Percentiles rank a stretch among this genome's conserved stretches.
Evolutionary conservation across 2,329 filamentous ascomycete genomes (phyloP).

Genomic region (Aspergillus ustus): DNA sequence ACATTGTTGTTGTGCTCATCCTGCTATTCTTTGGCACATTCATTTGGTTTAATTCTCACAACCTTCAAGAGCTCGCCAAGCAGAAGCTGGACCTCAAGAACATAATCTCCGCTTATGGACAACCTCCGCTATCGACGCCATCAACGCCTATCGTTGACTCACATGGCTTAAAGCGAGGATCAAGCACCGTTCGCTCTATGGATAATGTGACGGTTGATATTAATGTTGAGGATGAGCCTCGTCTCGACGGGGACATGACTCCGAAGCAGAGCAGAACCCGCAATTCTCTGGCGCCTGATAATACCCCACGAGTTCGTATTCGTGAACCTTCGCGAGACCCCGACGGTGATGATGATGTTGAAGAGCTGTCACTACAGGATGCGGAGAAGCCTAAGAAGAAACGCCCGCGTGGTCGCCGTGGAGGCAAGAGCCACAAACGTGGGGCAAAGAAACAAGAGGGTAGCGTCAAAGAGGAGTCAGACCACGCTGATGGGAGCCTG

Average conservation of each 20-base stretch:
- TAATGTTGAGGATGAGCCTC: constrained; percentile 27
- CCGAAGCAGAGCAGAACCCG: constrained; percentile 33
- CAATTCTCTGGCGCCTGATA: constrained; percentile 26
- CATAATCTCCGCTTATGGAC: constrained; percentile 46
- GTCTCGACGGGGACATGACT: constrained; percentile 31
- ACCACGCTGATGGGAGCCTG: constrained; percentile 58
- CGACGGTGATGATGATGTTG: constrained; percentile 38
- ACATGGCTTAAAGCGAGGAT: constrained; percentile 33
- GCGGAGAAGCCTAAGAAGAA: constrained; percentile 67
- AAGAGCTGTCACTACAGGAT: constrained; percentile 34
- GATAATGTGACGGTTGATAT: constrained; percentile 41
- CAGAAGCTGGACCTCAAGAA: constrained; percentile 52
- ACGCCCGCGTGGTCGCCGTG: constrained; percentile 71
- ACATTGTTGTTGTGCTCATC: constrained; percentile 49
- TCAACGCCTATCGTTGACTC: constrained; percentile 41
- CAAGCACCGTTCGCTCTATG: constrained; percentile 27
- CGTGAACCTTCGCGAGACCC: constrained; percentile 42
- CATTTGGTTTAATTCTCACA: constrained; percentile 48
- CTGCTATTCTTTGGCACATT: constrained; percentile 47
- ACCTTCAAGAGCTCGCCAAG: constrained; percentile 47
- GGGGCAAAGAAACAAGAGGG: constrained; percentile 51
- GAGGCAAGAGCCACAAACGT: constrained; percentile 68
- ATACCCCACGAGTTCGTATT: constrained; percentile 45
- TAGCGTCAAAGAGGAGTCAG: constrained; percentile 55
- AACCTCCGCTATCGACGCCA: constrained; percentile 42